Evolutionary conservation across 2,329 filamentous ascomycete genomes (phyloP), one percentile per base, ranked within the genome.

Genomic region (Epichloe brachyelytri): DNA sequence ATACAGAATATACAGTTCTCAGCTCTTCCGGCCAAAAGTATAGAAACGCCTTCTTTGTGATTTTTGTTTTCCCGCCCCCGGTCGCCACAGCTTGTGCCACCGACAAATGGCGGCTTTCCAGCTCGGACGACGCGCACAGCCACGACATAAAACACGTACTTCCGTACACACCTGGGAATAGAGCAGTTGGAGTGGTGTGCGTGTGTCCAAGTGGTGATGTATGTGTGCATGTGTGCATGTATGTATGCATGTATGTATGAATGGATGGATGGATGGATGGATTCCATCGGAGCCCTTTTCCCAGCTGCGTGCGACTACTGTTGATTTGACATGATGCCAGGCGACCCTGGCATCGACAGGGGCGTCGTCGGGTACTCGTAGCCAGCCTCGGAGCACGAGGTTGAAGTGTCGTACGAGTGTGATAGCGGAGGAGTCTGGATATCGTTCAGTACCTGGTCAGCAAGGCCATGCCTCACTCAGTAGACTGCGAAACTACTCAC

Each of bases 351-450:
- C 78, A 87, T 82, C n/a, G 83, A 86, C 56, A 85, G 70, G 54
- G 85, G 85, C 49, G 85, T 88, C 43, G 78, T 78, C 38, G 83
- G 84, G 68, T 82, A 82, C 57, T 81, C 77, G 62, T 78, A 82
- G 52, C 76, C 75, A 54, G 75, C 70, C 59, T 83, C 79, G 34
- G 79, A 82, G 65, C 78, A 80, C 60, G 72, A 75, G 54, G 77
- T 71, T 49, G 82, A 86, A 64, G 81, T 78, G 60, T 86, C 82
- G 65, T 82, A 86, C 30, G 81, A 84, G 64, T 85, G 83, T 61
- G 83, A 85, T 60, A 88, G 78, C 63, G 85, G 82, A 70, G 85
- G 85, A 67, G 85, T 88, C 85, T 89, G 71, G 6, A 26, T 60
- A 39, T 17, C 6, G 26, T 45, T 43, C 30, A 43, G 43, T 30